Base-by-base conservation (phyloP, 257 asterid species). In the Solanum chiquidenum region DNA sequence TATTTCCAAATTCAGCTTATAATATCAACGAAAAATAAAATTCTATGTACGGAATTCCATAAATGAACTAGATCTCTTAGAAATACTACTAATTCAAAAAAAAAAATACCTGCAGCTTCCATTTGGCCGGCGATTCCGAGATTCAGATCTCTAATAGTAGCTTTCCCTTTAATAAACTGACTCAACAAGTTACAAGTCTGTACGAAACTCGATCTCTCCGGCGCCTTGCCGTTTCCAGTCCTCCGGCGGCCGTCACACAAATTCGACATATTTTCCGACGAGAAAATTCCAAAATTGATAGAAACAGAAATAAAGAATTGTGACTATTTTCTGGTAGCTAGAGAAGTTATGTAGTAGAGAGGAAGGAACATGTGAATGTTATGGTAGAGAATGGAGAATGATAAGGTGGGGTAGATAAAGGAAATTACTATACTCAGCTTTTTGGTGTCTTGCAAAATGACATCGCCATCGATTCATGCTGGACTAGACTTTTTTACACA, bases 121-220 rank as follows among this genome's bases (percentile, higher is more conserved):
- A 88, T 64, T 86, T 90, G 90, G 37, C 92, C 94, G 66, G 90
- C 87, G 27, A 93, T 91, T 88, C 91, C 94, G 46, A 92, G 90
- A 87, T 91, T 92, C 89, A 95, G 92, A 91, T 93, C 94, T 85
- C 86, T 91, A 62, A 94, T 75, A 27, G 58, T 86, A 20, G 95
- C 95, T 88, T 92, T 93, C 83, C 93, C 94, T 88, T 94, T 95
- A 37, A 95, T 92, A 86, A 86, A 95, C 86, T 87, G 94, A 87
- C 96, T 93, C 86, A 95, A 88, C 12, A 93, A 96, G 85, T 93
- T 94, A 89, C 98, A 95, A 31, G 98, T 94, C 20, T 87, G 92
- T 6, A 80, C 91, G 83, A 95, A 95, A 85, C 83, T 93, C 12
- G 95, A 92, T 42, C 85, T 93, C 89, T 90, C 94, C 40, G 88